phyloP scores from a whole-genome alignment of 2,329 filamentous ascomycete genomes.

The Parastagonospora nodorum region DNA sequence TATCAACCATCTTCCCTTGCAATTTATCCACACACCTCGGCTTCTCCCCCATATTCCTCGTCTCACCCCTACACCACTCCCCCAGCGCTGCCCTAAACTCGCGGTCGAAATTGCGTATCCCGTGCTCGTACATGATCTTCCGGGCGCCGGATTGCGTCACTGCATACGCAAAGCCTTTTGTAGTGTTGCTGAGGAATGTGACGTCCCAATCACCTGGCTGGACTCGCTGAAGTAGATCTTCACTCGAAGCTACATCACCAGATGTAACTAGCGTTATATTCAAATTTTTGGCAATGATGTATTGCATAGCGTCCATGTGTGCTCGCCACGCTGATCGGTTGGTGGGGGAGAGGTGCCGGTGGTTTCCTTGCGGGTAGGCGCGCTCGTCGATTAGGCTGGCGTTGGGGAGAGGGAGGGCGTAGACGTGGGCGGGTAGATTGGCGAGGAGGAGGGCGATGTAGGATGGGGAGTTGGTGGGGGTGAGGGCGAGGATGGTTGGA shows the following conservation, averaged over 20 bases:
- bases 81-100: conserved; percentile 30
- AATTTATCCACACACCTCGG: conserved; percentile 25
- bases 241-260: background rate
- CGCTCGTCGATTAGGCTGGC: conserved; percentile 40
- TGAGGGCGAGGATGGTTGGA: no score
- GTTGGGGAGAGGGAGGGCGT: background rate
- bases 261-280: conserved; percentile 21
- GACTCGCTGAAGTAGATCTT: no score
- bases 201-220: no score
- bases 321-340: conserved; percentile 32
- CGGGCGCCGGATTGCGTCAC: conserved; percentile 32
- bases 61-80: conserved; percentile 25
- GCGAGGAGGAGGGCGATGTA: no score
- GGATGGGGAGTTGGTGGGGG: no score
- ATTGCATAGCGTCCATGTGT: conserved; percentile 32
- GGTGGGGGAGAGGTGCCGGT: conserved; percentile 27
- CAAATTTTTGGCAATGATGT: conserved; percentile 23
- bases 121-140: conserved; percentile 35
- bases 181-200: conserved; percentile 25
- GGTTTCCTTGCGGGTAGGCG: conserved; percentile 41
- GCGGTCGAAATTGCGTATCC: conserved; percentile 28
- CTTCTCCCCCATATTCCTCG: conserved; percentile 27
- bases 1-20: no score
- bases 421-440: no score
- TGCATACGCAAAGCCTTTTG: conserved; percentile 33